Percentiles rank a stretch among this genome's conserved stretches.
phyloP scores from a whole-genome alignment of 495 filamentous ascomycete species.

The Astrothelium macrocarpum region DNA sequence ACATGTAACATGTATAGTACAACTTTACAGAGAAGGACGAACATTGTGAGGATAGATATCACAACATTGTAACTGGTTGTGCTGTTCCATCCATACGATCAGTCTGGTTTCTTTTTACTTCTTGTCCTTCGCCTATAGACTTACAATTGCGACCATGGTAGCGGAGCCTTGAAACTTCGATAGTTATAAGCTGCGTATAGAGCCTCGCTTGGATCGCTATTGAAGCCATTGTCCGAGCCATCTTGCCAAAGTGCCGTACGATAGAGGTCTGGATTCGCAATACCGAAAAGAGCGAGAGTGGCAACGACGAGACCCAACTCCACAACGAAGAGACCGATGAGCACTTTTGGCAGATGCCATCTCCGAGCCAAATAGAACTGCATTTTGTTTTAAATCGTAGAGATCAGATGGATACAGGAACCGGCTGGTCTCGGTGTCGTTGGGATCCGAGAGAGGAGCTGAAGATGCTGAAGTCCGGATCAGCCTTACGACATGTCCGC shows the following conservation, averaged over 20 bases:
- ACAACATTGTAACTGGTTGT: slow-evolving; percentile 74
- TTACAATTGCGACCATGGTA: slow-evolving; percentile 78
- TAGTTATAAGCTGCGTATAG: slow-evolving; percentile 74
- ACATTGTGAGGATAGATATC: slow-evolving; percentile 64
- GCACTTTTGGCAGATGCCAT: slow-evolving; percentile 56
- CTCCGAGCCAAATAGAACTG: slow-evolving; percentile 32
- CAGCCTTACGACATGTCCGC: not conserved
- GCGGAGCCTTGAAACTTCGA: slow-evolving; percentile 51
- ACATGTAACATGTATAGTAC: slow-evolving; percentile 62
- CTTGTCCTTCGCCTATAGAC: slow-evolving; percentile 28
- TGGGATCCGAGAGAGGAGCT: not conserved
- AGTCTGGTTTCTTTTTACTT: not conserved
- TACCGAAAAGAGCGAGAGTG: slow-evolving; percentile 67
- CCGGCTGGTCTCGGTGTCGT: not conserved
- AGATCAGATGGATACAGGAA: not conserved
- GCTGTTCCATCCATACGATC: slow-evolving; percentile 35
- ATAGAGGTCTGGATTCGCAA: slow-evolving; percentile 71
- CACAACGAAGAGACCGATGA: slow-evolving; percentile 55
- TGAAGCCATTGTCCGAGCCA: slow-evolving; percentile 69
- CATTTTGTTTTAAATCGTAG: not conserved
- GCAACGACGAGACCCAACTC: slow-evolving; percentile 64
- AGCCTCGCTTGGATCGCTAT: slow-evolving; percentile 63
- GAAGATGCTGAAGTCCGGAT: not conserved
- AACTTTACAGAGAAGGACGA: slow-evolving; percentile 54
- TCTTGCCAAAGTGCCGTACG: slow-evolving; percentile 73